Evolutionary conservation across 345 rosid species (phyloP).

Genomic region (Acer yangbiense): DNA sequence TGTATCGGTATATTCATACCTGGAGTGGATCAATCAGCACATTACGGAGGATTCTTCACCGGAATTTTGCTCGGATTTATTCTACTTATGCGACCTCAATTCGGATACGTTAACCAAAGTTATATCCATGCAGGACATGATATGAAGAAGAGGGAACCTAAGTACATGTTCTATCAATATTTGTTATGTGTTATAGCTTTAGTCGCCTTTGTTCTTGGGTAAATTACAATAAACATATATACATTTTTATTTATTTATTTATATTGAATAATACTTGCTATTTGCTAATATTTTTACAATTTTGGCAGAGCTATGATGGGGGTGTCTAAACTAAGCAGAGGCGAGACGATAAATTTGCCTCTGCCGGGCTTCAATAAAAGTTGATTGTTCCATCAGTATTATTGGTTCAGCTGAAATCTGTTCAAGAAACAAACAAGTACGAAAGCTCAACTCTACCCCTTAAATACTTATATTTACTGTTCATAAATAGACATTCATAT

Average conservation of each 20-base stretch:
- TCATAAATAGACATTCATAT: too few species aligned
- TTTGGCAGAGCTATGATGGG: neutral
- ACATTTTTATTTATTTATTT: neutral
- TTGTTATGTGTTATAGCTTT: conserved; percentile 44
- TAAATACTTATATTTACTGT: neutral
- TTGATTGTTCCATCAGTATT: neutral
- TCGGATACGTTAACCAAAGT: conserved; percentile 56
- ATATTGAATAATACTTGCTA: neutral
- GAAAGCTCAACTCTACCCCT: neutral
- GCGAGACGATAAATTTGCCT: neutral
- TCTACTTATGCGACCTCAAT: conserved; percentile 83
- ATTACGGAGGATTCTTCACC: conserved; percentile 77
- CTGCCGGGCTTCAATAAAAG: neutral
- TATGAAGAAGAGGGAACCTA: conserved; percentile 53
- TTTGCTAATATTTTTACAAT: neutral
- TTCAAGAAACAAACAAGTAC: neutral
- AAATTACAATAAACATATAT: conserved; percentile 24
- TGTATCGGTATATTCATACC: conserved; percentile 67
- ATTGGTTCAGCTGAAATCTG: too few species aligned
- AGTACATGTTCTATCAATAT: conserved; percentile 70
- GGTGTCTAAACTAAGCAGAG: neutral
- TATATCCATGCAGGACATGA: conserved; percentile 60
- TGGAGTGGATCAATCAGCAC: conserved; percentile 85
- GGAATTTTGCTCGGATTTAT: conserved; percentile 83
- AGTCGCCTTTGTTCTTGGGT: conserved; percentile 64